Percentiles rank a stretch among this genome's conserved stretches.
These are phyloP conservation scores for Eleusine coracana DNA, from an alignment of 176 grass and related monocot genomes.

Conservation along the genomic window DNA sequence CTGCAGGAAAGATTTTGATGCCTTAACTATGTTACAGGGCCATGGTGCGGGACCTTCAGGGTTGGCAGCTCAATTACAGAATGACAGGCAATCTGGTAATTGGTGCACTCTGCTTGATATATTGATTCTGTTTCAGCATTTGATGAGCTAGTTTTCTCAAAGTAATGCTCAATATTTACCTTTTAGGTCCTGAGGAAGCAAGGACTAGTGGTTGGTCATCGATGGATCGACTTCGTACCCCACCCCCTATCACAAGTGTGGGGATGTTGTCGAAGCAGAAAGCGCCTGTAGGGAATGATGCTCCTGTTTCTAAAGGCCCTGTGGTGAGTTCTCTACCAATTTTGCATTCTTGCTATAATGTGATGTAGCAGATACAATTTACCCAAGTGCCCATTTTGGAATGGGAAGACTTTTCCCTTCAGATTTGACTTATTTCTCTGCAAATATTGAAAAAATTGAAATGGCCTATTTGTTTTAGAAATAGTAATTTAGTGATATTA, in stretches of 20 bases:
- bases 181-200: slow-evolving; percentile 77
- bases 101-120: slow-evolving; percentile 7
- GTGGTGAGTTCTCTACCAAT: slow-evolving; percentile 58
- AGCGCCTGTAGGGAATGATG: slow-evolving; percentile 70
- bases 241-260: slow-evolving; percentile 61
- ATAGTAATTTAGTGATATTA: background rate
- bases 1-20: slow-evolving; percentile 22
- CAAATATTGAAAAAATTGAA: background rate
- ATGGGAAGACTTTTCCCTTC: too few relatives aligned
- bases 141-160: background rate
- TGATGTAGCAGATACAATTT: background rate
- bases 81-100: slow-evolving; percentile 85
- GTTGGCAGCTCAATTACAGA: slow-evolving; percentile 58
- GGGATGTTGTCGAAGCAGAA: slow-evolving; percentile 78
- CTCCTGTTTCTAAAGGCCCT: slow-evolving; percentile 55
- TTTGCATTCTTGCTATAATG: background rate
- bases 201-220: slow-evolving; percentile 87
- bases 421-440: background rate
- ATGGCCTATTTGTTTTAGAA: background rate
- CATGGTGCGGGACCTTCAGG: slow-evolving; percentile 80
- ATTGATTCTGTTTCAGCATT: background rate
- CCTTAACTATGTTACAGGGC: slow-evolving; percentile 50
- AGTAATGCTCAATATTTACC: slow-evolving; percentile 26
- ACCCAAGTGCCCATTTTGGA: background rate
- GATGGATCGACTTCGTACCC: slow-evolving; percentile 60